Evolutionary conservation across 768 basidiomycete genomes (phyloP).

Genomic region (Mycena leptocephala): DNA sequence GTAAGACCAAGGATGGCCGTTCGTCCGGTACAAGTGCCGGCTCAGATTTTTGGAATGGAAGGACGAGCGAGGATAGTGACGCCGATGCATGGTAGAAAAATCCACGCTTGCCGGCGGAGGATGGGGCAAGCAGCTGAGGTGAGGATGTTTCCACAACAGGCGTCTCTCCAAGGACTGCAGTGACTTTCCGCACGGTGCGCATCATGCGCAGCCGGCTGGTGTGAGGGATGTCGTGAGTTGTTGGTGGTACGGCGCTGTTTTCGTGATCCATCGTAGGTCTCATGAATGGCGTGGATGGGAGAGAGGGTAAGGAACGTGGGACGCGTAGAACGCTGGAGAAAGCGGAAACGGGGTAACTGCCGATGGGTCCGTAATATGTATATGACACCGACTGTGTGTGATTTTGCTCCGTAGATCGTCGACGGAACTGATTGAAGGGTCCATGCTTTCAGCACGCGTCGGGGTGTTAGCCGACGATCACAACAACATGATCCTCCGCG

Average conservation of each 20-base stretch:
- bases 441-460: slow-evolving; percentile 8
- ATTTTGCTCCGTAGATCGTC: background rate
- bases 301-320: background rate
- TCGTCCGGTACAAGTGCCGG: background rate
- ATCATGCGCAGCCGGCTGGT: slow-evolving; percentile 29
- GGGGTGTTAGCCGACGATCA: background rate
- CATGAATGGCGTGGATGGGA: background rate
- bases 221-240: slow-evolving; percentile 5
- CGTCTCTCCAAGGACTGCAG: slow-evolving; percentile 30
- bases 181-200: slow-evolving; percentile 32
- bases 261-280: background rate
- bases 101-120: slow-evolving; percentile 1
- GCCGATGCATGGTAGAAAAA: slow-evolving; percentile 25
- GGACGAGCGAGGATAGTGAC: slow-evolving; percentile 19
- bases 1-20: slow-evolving; percentile 28
- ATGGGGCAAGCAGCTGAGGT: background rate
- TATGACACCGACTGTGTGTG: background rate
- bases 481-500: background rate
- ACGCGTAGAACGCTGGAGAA: too few species aligned
- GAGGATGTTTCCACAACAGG: slow-evolving; percentile 18
- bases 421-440: background rate
- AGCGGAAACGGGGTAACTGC: background rate
- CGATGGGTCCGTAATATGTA: background rate
- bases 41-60: slow-evolving; percentile 26
- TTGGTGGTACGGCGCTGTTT: background rate